These are phyloP conservation scores for Arthrobotrys iridis DNA, from an alignment of 2,329 filamentous ascomycete genomes.

Conservation along the genomic window DNA sequence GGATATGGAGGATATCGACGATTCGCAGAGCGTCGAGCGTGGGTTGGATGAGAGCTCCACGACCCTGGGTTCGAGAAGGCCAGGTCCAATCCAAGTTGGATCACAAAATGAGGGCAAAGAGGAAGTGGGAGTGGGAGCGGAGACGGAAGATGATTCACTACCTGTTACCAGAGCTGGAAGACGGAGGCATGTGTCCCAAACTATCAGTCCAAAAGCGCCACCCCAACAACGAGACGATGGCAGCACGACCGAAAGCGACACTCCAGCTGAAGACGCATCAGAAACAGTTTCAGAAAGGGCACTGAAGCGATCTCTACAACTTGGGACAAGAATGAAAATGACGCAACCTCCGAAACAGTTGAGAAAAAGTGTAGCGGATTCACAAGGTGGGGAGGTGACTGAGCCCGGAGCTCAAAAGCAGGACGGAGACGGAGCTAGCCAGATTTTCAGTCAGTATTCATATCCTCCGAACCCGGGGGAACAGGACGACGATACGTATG, in stretches of 20 bases:
- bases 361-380: conserved; percentile 9
- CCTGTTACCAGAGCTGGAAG: conserved; percentile 1
- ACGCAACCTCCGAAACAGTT: not conserved
- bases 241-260: conserved; percentile 10
- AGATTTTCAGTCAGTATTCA: conserved; percentile 14
- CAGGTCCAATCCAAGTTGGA: not conserved
- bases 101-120: not conserved
- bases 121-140: not conserved
- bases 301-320: conserved; percentile 24
- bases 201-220: conserved; percentile 1
- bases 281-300: not conserved
- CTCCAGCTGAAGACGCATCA: conserved; percentile 4
- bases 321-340: conserved; percentile 25
- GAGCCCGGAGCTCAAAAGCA: not conserved
- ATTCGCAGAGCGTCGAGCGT: conserved; percentile 18
- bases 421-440: not conserved
- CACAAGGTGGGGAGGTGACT: conserved; percentile 2
- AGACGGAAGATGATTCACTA: conserved; percentile 30
- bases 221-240: not conserved
- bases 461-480: conserved; percentile 32
- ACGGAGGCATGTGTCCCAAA: conserved; percentile 25
- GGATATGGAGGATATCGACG: conserved; percentile 35
- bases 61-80: not conserved
- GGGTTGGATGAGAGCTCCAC: conserved; percentile 10
- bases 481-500: conserved; percentile 31